A percentile compares a stretch with the other conserved stretches of the same genome.
Conservation (phyloP, 2,329 filamentous ascomycete genomes). For the Scopulariopsis brevicaulis region DNA sequence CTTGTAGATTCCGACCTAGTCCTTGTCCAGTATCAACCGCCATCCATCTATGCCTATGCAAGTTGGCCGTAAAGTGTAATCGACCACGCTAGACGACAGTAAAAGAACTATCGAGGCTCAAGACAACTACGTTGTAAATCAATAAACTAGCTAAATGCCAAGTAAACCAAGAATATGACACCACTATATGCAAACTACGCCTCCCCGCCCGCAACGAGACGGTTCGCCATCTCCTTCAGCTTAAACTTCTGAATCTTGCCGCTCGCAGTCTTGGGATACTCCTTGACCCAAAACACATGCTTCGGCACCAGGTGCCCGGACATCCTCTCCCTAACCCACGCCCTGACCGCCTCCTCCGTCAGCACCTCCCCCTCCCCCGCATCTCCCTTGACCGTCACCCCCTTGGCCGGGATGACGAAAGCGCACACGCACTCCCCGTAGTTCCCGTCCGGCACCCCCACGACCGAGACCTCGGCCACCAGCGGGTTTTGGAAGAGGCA, state of each 20-base stretch:
- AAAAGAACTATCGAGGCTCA: no score
- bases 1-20: no score
- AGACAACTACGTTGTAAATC: neutral
- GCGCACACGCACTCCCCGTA: constrained; percentile 83
- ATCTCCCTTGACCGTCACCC: constrained; percentile 10
- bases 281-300: constrained; percentile 75
- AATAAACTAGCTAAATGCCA: neutral
- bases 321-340: constrained; percentile 61
- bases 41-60: no score
- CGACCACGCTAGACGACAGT: no score
- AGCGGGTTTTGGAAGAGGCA: constrained; percentile 63
- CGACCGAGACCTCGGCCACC: constrained; percentile 68
- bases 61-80: no score
- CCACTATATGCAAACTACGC: neutral
- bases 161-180: neutral
- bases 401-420: constrained; percentile 52
- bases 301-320: constrained; percentile 73
- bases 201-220: constrained; percentile 13
- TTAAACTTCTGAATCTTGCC: constrained; percentile 97
- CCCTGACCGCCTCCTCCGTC: constrained; percentile 46
- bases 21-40: no score
- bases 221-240: constrained; percentile 53
- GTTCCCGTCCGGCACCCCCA: constrained; percentile 69
- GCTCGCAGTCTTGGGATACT: constrained; percentile 90
- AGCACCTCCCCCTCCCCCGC: constrained; percentile 18